phyloP scores from a whole-genome alignment of 495 filamentous ascomycete species.

The Annulohypoxylon maeteangense region DNA sequence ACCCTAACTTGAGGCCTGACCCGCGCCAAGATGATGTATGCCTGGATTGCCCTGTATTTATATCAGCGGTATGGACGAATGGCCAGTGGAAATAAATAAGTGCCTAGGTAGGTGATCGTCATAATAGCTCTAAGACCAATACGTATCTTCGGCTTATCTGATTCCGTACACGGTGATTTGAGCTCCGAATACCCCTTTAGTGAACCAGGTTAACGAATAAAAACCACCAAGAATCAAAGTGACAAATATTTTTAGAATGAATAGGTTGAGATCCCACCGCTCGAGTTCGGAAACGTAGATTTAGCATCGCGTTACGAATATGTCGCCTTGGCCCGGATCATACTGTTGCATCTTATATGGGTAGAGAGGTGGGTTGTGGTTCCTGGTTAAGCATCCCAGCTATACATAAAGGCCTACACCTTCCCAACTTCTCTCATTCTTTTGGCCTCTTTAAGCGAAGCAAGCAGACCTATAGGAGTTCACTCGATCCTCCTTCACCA shows the following conservation, averaged over 20 bases:
- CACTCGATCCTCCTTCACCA: slow-evolving; percentile 19
- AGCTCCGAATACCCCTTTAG: slow-evolving; percentile 32
- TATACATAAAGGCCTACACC: slow-evolving; percentile 22
- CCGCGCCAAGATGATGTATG: no score
- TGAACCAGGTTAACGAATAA: slow-evolving; percentile 23
- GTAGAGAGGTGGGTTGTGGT: slow-evolving; percentile 10
- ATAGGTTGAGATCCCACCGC: slow-evolving; percentile 15
- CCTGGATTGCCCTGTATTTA: no score
- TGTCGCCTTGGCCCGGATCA: background rate
- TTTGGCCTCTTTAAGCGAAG: background rate
- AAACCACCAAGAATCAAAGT: slow-evolving; percentile 4
- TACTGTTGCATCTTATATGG: slow-evolving; percentile 25
- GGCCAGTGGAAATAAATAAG: background rate
- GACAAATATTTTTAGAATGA: slow-evolving; percentile 17
- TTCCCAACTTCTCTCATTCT: background rate
- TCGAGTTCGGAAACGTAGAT: background rate
- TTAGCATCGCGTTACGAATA: slow-evolving; percentile 4
- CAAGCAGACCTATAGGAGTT: background rate
- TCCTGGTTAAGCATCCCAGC: background rate
- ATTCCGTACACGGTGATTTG: slow-evolving; percentile 36
- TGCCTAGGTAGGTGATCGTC: background rate
- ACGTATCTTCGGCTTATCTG: slow-evolving; percentile 36
- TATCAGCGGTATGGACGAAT: no score
- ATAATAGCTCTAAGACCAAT: slow-evolving; percentile 29
- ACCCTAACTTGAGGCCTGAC: no score